Evolutionary conservation across 768 basidiomycete species (phyloP).

Genomic region (Trametes cubensis): DNA sequence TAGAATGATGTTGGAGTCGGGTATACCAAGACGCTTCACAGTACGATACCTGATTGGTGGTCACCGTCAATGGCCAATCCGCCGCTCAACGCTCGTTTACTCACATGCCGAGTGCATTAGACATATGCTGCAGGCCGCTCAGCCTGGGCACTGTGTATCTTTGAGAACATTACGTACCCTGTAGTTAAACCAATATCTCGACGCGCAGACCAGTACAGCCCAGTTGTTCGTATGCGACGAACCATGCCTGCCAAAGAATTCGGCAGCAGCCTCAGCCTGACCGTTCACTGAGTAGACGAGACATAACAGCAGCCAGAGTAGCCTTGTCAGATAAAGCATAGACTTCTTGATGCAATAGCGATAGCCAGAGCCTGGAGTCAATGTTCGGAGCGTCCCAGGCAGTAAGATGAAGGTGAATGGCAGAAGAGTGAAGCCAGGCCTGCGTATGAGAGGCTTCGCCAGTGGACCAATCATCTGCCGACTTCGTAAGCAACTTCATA

Average conservation of each 20-base stretch:
- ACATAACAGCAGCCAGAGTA: conserved; percentile 4
- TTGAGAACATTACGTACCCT: conserved; percentile 55
- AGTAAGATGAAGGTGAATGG: too few relatives aligned
- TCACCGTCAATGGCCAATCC: neutral
- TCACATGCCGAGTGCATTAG: conserved; percentile 95
- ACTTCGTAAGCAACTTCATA: too few relatives aligned
- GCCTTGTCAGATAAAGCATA: neutral
- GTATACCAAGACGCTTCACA: conserved; percentile 95
- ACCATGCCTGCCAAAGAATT: conserved; percentile 16
- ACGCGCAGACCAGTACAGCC: conserved; percentile 95
- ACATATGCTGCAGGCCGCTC: conserved; percentile 76
- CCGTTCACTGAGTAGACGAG: neutral
- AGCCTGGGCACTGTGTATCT: neutral
- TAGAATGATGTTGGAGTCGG: conserved; percentile 97
- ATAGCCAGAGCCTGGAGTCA: too few relatives aligned
- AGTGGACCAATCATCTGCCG: too few relatives aligned
- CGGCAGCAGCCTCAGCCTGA: conserved; percentile 11
- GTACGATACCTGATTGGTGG: conserved; percentile 80
- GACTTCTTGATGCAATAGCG: neutral
- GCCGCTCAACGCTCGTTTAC: conserved; percentile 23
- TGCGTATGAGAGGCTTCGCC: too few relatives aligned
- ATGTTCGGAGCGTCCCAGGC: too few relatives aligned
- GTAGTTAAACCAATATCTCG: conserved; percentile 99
- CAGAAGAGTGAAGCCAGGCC: too few relatives aligned
- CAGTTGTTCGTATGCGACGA: conserved; percentile 91